phyloP scores from a whole-genome alignment of 73 alveolate genomes.

The Tetrahymena borealis region DNA sequence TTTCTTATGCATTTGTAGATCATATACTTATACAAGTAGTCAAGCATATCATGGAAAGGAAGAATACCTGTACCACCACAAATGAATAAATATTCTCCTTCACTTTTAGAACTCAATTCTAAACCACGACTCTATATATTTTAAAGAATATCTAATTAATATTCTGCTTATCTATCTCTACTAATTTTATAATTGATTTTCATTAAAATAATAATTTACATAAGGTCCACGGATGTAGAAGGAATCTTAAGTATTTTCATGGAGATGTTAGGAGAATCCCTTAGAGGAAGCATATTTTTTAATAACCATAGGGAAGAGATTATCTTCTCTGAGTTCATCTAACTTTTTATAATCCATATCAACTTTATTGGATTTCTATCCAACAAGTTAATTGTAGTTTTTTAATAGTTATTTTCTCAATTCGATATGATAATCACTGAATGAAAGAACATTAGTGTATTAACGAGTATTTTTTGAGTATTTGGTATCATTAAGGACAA shows the following conservation, averaged over 20 bases:
- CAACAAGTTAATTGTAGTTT: background rate
- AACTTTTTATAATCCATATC: background rate
- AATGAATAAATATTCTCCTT: slow-evolving; percentile 13
- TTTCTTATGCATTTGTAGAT: background rate
- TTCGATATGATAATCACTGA: background rate
- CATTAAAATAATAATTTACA: too few relatives aligned
- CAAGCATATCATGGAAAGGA: slow-evolving; percentile 34
- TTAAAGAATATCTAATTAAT: background rate
- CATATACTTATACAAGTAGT: background rate
- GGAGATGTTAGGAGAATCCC: background rate
- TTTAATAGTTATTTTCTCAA: background rate
- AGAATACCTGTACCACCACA: slow-evolving; percentile 42
- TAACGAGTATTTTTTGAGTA: background rate
- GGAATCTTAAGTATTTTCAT: background rate
- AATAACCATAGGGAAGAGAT: background rate
- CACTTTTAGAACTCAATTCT: background rate
- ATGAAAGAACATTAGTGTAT: background rate
- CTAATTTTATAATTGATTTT: too few relatives aligned
- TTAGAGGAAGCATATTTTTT: background rate
- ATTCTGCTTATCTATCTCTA: background rate
- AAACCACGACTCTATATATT: background rate
- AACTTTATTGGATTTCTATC: background rate
- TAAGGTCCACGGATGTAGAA: background rate
- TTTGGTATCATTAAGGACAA: background rate
- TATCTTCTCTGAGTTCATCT: background rate